Percentiles rank a stretch among this genome's conserved stretches.
Evolutionary conservation across 345 rosid genomes (phyloP).

Genomic region (Mangifera indica): DNA sequence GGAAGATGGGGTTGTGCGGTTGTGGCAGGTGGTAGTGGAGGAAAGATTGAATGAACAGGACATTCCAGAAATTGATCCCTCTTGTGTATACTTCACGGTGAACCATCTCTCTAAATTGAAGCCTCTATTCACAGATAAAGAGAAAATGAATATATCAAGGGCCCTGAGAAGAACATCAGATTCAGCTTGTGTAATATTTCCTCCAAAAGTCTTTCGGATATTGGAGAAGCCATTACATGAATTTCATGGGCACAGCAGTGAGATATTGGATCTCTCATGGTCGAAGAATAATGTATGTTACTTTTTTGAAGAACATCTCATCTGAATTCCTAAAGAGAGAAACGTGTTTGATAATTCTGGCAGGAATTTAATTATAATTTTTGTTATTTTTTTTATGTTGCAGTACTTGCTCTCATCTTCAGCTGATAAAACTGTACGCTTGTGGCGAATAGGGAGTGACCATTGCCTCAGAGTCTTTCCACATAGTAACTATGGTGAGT

Average conservation of each 20-base stretch:
- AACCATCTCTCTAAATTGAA: conserved; percentile 63
- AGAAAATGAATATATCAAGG: conserved; percentile 43
- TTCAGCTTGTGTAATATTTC: conserved; percentile 77
- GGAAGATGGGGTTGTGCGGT: conserved; percentile 56
- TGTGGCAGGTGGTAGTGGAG: conserved; percentile 75
- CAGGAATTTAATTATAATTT: not conserved
- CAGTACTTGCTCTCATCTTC: conserved; percentile 83
- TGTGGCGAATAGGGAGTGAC: conserved; percentile 69
- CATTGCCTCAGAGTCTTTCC: conserved; percentile 59
- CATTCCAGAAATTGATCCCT: conserved; percentile 70
- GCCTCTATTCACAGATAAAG: conserved; percentile 59
- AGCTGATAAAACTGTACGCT: conserved; percentile 68
- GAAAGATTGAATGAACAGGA: conserved; percentile 56
- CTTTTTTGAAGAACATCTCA: conserved; percentile 11
- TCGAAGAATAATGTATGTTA: conserved; percentile 69
- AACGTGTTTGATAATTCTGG: not conserved
- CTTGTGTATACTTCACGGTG: conserved; percentile 74
- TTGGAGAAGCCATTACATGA: conserved; percentile 73
- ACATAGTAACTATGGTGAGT: conserved; percentile 74
- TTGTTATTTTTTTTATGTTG: conserved; percentile 31
- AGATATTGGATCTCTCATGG: conserved; percentile 80
- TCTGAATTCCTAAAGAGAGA: not conserved
- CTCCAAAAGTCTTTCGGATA: conserved; percentile 74
- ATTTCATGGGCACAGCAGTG: conserved; percentile 60
- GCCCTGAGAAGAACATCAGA: conserved; percentile 63